phyloP scores from a whole-genome alignment of 2,329 filamentous ascomycete genomes.

The Microdochium trichocladiopsis region DNA sequence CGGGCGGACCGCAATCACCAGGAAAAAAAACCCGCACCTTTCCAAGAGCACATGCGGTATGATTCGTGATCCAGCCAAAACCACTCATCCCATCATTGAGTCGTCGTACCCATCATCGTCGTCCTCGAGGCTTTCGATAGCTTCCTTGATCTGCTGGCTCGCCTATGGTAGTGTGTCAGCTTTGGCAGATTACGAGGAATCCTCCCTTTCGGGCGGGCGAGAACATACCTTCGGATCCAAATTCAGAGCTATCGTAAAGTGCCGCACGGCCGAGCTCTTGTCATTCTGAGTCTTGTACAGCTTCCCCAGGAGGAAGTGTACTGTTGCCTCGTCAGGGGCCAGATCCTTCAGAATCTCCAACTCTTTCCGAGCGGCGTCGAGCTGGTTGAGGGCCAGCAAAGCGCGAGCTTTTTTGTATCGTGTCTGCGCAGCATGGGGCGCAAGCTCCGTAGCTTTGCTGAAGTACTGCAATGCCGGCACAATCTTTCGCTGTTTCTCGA shows the following conservation, averaged over 20 bases:
- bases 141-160: conserved; percentile 90
- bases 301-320: conserved; percentile 89
- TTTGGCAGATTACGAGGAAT: background rate
- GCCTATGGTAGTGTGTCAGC: conserved; percentile 48
- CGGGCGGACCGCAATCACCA: too few species aligned
- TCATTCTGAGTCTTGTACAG: conserved; percentile 68
- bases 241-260: conserved; percentile 92
- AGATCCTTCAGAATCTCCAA: conserved; percentile 84
- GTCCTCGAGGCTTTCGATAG: conserved; percentile 86
- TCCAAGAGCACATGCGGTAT: too few species aligned
- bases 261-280: conserved; percentile 75
- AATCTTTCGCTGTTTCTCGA: conserved; percentile 83
- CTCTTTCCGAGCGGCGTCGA: conserved; percentile 70
- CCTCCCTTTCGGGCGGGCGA: background rate
- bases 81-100: conserved; percentile 51
- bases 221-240: conserved; percentile 83
- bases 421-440: conserved; percentile 73
- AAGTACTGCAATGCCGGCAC: conserved; percentile 76
- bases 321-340: conserved; percentile 89
- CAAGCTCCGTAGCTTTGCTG: conserved; percentile 71
- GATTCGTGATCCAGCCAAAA: too few species aligned
- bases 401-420: conserved; percentile 90
- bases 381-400: conserved; percentile 66
- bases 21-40: too few species aligned
- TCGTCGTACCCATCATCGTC: conserved; percentile 61